Percentiles rank a stretch among this genome's conserved stretches.
Evolutionary conservation across 176 grass and related monocot species (phyloP).

Genomic region (Oryza coarctata): DNA sequence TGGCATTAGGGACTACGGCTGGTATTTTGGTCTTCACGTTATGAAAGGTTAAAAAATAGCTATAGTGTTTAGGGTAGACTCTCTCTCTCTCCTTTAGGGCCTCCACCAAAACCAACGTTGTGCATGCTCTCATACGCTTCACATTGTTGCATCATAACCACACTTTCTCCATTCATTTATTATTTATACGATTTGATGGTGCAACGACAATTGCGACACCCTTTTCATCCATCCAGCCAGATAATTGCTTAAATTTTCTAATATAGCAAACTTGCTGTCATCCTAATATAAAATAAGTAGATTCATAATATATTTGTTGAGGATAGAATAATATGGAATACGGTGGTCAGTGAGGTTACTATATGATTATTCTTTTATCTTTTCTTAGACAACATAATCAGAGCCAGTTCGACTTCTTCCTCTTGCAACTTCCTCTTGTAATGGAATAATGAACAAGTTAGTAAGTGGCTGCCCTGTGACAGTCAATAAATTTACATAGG

Average conservation of each 20-base stretch:
- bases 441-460: constrained; percentile 45
- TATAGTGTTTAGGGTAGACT: too few relatives aligned
- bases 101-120: too few relatives aligned
- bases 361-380: constrained; percentile 44
- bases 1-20: too few relatives aligned
- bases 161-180: neutral
- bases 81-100: too few relatives aligned
- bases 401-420: constrained; percentile 47
- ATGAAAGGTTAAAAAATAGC: too few relatives aligned
- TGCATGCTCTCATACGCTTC: constrained; percentile 34
- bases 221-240: constrained; percentile 11
- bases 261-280: constrained; percentile 16
- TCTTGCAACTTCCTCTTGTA: constrained; percentile 71
- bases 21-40: too few relatives aligned
- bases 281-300: constrained; percentile 33
- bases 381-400: constrained; percentile 54
- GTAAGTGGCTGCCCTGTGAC: constrained; percentile 14
- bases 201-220: constrained; percentile 11
- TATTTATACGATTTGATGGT: constrained; percentile 30
- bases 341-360: constrained; percentile 33
- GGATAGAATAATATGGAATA: constrained; percentile 42
- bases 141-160: constrained; percentile 3
- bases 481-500: constrained; percentile 36
- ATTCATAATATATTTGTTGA: constrained; percentile 13
- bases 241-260: neutral